Percentiles rank a stretch among this genome's conserved stretches.
These are phyloP conservation scores for Saccharomyces hybrid DNA, from an alignment of 1,139 yeast genomes.

Conservation along the genomic window DNA sequence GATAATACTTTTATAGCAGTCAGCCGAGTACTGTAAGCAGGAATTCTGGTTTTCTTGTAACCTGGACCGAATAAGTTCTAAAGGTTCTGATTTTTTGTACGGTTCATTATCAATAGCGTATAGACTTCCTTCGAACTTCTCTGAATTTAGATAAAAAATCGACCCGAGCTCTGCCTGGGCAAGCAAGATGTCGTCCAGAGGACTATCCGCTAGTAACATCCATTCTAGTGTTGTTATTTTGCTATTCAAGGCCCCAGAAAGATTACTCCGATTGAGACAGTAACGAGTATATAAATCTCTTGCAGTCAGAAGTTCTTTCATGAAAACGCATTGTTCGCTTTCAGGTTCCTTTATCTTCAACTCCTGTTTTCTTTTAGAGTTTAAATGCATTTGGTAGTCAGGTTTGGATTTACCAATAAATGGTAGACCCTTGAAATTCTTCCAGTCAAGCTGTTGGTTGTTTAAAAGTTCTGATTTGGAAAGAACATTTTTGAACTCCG, in stretches of 20 bases:
- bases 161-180: slow-evolving; percentile 69
- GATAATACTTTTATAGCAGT: background rate
- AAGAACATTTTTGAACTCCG: slow-evolving; percentile 18
- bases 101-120: slow-evolving; percentile 17
- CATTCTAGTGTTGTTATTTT: slow-evolving; percentile 60
- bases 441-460: background rate
- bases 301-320: slow-evolving; percentile 65
- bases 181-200: slow-evolving; percentile 53
- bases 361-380: slow-evolving; percentile 16
- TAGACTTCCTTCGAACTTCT: slow-evolving; percentile 48
- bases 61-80: background rate
- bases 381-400: slow-evolving; percentile 17
- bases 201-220: slow-evolving; percentile 65
- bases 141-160: slow-evolving; percentile 60
- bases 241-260: slow-evolving; percentile 51
- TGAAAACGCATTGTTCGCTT: slow-evolving; percentile 54
- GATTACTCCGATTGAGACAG: slow-evolving; percentile 56
- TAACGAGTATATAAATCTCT: slow-evolving; percentile 62
- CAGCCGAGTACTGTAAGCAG: background rate
- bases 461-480: slow-evolving; percentile 4
- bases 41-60: background rate
- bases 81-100: background rate
- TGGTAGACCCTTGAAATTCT: background rate
- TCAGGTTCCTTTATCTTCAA: slow-evolving; percentile 1
- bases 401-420: slow-evolving; percentile 1